These are phyloP conservation scores for Bretziella fagacearum DNA, from an alignment of 2,329 filamentous ascomycete genomes.

Conservation along the genomic window DNA sequence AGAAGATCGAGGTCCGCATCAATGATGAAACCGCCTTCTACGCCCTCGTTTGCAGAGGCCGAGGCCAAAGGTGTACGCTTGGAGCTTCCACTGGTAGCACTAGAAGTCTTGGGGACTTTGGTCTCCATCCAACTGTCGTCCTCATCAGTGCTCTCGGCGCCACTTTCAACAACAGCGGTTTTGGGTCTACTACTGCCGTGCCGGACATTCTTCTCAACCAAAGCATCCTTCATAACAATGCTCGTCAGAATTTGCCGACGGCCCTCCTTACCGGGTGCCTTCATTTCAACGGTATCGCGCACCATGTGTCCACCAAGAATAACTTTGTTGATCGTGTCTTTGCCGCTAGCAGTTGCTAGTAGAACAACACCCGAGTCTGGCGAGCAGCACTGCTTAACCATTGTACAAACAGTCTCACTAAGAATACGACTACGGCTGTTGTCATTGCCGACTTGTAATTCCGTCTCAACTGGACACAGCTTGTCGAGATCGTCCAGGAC, in stretches of 20 bases:
- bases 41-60: constrained; percentile 8
- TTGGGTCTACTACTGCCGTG: constrained; percentile 40
- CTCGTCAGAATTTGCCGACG: constrained; percentile 69
- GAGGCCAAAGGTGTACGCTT: constrained; percentile 15
- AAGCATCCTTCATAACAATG: constrained; percentile 39
- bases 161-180: constrained; percentile 32
- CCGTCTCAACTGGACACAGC: constrained; percentile 82
- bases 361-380: constrained; percentile 68
- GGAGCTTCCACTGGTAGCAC: not conserved
- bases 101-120: constrained; percentile 29
- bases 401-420: constrained; percentile 70
- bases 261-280: constrained; percentile 84
- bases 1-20: constrained; percentile 72
- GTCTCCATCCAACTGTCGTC: constrained; percentile 62
- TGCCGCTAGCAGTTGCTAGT: constrained; percentile 78
- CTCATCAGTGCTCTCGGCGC: constrained; percentile 26
- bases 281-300: constrained; percentile 74
- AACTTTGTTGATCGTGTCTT: constrained; percentile 80
- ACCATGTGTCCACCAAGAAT: constrained; percentile 85
- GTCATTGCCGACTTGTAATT: constrained; percentile 82
- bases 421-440: constrained; percentile 85
- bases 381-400: constrained; percentile 70
- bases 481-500: constrained; percentile 88
- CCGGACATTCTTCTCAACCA: not conserved
- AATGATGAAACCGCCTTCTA: constrained; percentile 49